Evolutionary conservation across 2,329 filamentous ascomycete species (phyloP), one percentile per base, ranked within the genome.

Genomic region (Colletotrichum viniferum): DNA sequence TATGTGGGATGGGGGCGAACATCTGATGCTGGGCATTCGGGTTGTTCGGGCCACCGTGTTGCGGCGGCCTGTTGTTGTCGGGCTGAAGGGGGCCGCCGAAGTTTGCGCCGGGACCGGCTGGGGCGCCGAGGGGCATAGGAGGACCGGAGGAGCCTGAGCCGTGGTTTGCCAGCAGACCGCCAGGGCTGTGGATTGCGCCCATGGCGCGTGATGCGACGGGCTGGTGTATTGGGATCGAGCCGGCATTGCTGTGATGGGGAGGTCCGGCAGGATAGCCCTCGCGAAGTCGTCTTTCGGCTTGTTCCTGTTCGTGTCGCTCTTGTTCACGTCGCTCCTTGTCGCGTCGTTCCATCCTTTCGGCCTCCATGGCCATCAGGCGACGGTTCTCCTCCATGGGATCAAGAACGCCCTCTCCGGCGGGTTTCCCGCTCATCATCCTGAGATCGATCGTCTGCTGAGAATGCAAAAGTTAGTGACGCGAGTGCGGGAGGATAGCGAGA

Each of bases 191-290:
- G 72, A 98, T 97, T 68, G 95, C 94, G 77, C 93, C 94, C 73
- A 94, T 86, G 77, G 95, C 88, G 85, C 96, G 89, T 82, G 96
- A 92, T 77, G 96, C 96, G 74, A 98, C 96, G 7, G 96, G 96
- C 84, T 98, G 96, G 85, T 98, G 96, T 80, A 98, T 93, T 70
- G 96, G 95, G 70, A 98, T 95, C 4, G 96, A 95, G 73, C 94
- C 95, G 52, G 95, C 93, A 81, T 95, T 96, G 85, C 94, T 97
- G 84, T 98, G 96, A 81, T 97, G 95, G 30, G 94, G 92, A 76
- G 94, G 91, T 66, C 84, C 82, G 24, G 91, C 90, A 79, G 93
- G 93, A 81, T 92, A 93, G 67, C 92, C 90, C 58, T 93, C 92
- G 82, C 91, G 88, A 74, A 90, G 87, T 78, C 90, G 88, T 78